These are phyloP conservation scores for Ascochyta clinopodiicola DNA, from an alignment of 2,329 filamentous ascomycete genomes.

Conservation along the genomic window DNA sequence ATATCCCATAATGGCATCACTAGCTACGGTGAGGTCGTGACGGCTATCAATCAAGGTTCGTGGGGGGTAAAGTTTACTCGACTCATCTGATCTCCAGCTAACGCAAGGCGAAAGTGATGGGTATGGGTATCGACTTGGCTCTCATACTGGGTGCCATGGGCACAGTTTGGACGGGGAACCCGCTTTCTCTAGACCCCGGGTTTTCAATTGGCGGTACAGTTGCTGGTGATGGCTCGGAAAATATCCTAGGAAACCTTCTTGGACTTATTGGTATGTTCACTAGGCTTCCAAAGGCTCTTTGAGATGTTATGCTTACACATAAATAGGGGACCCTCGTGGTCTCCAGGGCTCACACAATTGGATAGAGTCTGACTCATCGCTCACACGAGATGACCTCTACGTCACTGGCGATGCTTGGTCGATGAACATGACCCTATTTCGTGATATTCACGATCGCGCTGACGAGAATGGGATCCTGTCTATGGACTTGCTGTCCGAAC, in stretches of 20 bases:
- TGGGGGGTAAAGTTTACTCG: slow-evolving; percentile 24
- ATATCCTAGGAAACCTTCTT: slow-evolving; percentile 53
- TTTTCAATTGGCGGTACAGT: slow-evolving; percentile 57
- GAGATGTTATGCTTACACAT: slow-evolving; percentile 37
- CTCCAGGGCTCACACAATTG: slow-evolving; percentile 56
- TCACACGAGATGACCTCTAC: slow-evolving; percentile 54
- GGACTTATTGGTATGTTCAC: slow-evolving; percentile 48
- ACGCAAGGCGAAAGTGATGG: slow-evolving; percentile 41
- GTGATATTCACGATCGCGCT: slow-evolving; percentile 51
- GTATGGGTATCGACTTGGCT: slow-evolving; percentile 54
- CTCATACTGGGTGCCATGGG: slow-evolving; percentile 53
- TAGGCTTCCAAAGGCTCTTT: slow-evolving; percentile 23
- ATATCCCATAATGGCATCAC: slow-evolving; percentile 44
- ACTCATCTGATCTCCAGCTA: not conserved
- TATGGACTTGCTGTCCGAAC: slow-evolving; percentile 31
- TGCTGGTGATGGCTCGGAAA: slow-evolving; percentile 41
- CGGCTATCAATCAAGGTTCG: slow-evolving; percentile 51
- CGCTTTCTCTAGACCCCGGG: slow-evolving; percentile 56
- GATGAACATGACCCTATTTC: slow-evolving; percentile 54
- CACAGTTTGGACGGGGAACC: slow-evolving; percentile 58
- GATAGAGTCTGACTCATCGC: slow-evolving; percentile 51
- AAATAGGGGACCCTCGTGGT: slow-evolving; percentile 50
- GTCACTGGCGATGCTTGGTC: slow-evolving; percentile 47
- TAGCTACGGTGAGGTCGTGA: slow-evolving; percentile 52
- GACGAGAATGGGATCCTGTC: slow-evolving; percentile 24